phyloP scores from a whole-genome alignment of 1,284 basidiomycete genomes.

The Fomitopsis betulina region DNA sequence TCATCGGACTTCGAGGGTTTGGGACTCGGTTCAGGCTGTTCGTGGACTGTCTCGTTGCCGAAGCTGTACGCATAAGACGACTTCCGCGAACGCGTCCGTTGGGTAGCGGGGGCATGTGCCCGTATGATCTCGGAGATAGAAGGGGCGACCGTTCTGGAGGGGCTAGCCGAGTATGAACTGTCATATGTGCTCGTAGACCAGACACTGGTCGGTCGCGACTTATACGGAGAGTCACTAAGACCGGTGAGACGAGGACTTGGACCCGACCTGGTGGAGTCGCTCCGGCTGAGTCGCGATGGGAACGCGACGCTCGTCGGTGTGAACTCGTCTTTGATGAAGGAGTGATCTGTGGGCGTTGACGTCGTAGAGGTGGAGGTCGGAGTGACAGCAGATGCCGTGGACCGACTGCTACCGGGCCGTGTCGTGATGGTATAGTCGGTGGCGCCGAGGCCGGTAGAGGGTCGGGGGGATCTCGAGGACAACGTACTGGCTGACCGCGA shows the following conservation, averaged over 20 bases:
- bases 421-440: neutral
- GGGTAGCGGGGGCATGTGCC: conserved; percentile 57
- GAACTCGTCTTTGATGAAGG: neutral
- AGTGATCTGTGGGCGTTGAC: neutral
- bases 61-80: conserved; percentile 46
- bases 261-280: neutral
- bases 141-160: conserved; percentile 46
- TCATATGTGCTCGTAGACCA: neutral
- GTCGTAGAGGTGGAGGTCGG: neutral
- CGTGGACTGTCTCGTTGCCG: conserved; percentile 36
- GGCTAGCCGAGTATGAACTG: conserved; percentile 5
- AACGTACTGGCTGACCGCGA: conserved; percentile 5
- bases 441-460: neutral
- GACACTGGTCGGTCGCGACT: neutral
- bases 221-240: neutral
- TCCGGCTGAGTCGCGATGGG: neutral
- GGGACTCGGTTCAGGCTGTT: conserved; percentile 19
- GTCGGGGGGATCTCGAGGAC: neutral
- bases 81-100: conserved; percentile 40
- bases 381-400: neutral
- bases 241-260: neutral
- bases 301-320: neutral
- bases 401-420: neutral
- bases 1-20: conserved; percentile 54
- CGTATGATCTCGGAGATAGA: conserved; percentile 84